Percentiles rank a stretch among this genome's conserved stretches.
phyloP scores from a whole-genome alignment of 2,329 filamentous ascomycete species.

The Pleurostoma richardsiae region DNA sequence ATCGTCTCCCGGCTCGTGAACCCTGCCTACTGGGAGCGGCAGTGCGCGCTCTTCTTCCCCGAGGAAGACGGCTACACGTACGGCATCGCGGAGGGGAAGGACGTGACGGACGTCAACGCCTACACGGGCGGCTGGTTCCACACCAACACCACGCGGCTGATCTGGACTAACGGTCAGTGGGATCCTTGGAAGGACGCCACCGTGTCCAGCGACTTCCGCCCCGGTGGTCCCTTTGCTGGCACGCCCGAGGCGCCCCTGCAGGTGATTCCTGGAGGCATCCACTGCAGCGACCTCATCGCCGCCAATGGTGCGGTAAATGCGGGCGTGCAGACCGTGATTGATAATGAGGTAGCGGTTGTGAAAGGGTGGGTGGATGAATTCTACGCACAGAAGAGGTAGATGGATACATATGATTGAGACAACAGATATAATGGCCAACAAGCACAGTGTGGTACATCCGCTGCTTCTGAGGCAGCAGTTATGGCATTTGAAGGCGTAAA shows the following conservation, averaged over 20 bases:
- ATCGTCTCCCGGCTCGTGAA: constrained; percentile 32
- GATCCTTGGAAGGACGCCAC: constrained; percentile 36
- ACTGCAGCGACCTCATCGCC: constrained; percentile 33
- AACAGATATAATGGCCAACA: too few species aligned
- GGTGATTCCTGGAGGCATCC: constrained; percentile 26
- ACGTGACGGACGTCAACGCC: constrained; percentile 24
- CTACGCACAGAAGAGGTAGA: constrained; percentile 20
- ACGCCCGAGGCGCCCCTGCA: constrained; percentile 23
- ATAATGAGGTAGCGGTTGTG: constrained; percentile 45
- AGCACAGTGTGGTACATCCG: too few species aligned
- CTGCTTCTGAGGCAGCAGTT: too few species aligned
- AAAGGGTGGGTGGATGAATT: constrained; percentile 50
- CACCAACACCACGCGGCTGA: constrained; percentile 29
- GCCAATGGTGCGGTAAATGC: constrained; percentile 46
- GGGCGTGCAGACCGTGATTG: constrained; percentile 42
- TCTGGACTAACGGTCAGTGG: constrained; percentile 32
- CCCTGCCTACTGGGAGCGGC: constrained; percentile 29
- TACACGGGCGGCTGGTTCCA: constrained; percentile 35
- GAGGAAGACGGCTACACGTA: constrained; percentile 19
- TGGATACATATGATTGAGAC: too few species aligned
- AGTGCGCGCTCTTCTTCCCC: constrained; percentile 43
- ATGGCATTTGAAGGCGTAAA: too few species aligned
- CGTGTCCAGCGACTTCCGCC: constrained; percentile 27
- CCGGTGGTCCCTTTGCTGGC: constrained; percentile 29
- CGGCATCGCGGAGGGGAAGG: constrained; percentile 24